Evolutionary conservation across 768 basidiomycete species (phyloP), one percentile per base, ranked within the genome.

Genomic region (Tylopilus plumbeoviolaceoides): DNA sequence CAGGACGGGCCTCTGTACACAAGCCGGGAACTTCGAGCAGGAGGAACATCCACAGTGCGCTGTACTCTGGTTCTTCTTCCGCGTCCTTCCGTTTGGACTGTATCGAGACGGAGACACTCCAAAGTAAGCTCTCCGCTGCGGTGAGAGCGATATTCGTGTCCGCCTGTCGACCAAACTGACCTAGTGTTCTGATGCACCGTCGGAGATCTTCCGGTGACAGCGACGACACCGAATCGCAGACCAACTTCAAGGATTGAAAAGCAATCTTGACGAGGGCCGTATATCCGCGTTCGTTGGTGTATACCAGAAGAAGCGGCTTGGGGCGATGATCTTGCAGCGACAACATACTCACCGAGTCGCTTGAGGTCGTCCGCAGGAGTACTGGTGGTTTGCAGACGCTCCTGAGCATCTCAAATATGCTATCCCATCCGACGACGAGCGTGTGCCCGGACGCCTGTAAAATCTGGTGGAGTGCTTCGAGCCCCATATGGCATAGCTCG

Each of bases 121-220:
- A 98, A 5, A 99, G 75, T 3, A 98, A 72, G 48, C 91, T 93
- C 53, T 92, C 92, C 0, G 95, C 92, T 0, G 92, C 91, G 1
- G 95, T 95, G 50, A 99, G 73, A 1, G 94, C 91, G 51, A 99
- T 95, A 61, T 99, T 99, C 36, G 95, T 95, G 58, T 98, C 97
- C 1, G 84, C 79, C 62, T 98, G 95, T 17, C 86, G 81, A 8
- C 95, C 94, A 69, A 95, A 99, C 50, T 88, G 85, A 6, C 91
- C 91, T 0, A 99, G 76, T 5, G 95, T 95, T 55, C 78, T 82
- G 70, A 98, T 95, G 61, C 94, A 98, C 9, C 91, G 76, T 8
- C 86, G 85, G 21, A 98, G 82, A 61, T 95, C 87, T 23, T 85
- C 81, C 0, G 85, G 80, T 0, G 89, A 86, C 17, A 98, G 79